Base-by-base conservation (phyloP, 441 rosid species). In the Arabidopsis hybrid region DNA sequence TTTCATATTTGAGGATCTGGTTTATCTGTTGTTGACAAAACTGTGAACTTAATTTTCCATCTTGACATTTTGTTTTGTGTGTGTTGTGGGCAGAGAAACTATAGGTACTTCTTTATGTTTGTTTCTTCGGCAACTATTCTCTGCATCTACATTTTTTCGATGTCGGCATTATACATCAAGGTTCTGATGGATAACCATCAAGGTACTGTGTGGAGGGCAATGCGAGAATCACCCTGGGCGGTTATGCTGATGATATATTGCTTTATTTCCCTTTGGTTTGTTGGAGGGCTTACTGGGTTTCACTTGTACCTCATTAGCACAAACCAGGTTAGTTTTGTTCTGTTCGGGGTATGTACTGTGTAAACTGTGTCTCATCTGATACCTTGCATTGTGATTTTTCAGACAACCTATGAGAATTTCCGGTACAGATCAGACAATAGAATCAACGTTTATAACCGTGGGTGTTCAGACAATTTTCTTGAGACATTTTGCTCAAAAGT, bases 51-150 rank as follows among this genome's bases (percentile, higher is more conserved):
- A 49, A 26, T 38, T 46, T 74, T 50, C 62, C 43, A 18, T 46
- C 38, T 55, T 73, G 32, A 74, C 53, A 8, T 8, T 8, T 31
- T 35, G 29, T 26, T 13, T 4, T 57, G 5, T 62, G 35, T 61
- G 43, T 66, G 5, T 60, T 74, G 17, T 73, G 21, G 81, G 84
- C 96, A 95, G 99, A 96, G 97, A 70, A 95, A 95, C 86, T 95
- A 95, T 82, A 95, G 98, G 45, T 92, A 69, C 86, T 95, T 95
- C 89, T 95, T 95, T 79, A 85, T 95, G 97, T 95, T 92, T 68
- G 93, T 92, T 78, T 88, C 98, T 32, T 92, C 95, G 32, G 78
- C 95, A 59, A 83, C 98, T 56, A 83, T 92, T 81, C 98, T 95
- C 50, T 92, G 98, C 85, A 81, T 92, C 80, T 92, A 85, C 56